These are phyloP conservation scores for Didymella pomorum DNA, from an alignment of 2,329 filamentous ascomycete genomes.

Conservation along the genomic window DNA sequence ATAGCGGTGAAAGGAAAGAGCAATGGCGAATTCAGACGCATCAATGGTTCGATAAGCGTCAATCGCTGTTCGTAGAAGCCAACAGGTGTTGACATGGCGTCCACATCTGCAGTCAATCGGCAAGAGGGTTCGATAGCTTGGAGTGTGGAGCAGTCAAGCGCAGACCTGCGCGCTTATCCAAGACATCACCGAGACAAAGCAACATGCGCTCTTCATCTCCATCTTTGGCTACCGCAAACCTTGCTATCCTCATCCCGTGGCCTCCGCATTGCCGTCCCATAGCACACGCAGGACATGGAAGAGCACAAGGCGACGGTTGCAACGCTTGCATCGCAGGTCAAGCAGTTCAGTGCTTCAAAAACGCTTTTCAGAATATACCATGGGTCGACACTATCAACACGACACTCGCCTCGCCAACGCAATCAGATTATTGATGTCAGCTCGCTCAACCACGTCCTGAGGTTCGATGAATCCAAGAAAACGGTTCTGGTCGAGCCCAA, in stretches of 20 bases:
- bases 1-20: neutral
- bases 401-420: slow-evolving; percentile 52
- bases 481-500: slow-evolving; percentile 70
- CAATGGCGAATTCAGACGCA: neutral
- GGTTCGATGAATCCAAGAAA: slow-evolving; percentile 52
- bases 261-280: neutral
- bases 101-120: slow-evolving; percentile 8
- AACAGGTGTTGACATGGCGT: slow-evolving; percentile 3
- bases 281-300: slow-evolving; percentile 32
- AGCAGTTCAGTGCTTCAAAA: slow-evolving; percentile 54
- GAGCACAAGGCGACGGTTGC: slow-evolving; percentile 37
- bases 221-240: slow-evolving; percentile 2
- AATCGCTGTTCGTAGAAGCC: no score
- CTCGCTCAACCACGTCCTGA: slow-evolving; percentile 57
- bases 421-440: slow-evolving; percentile 59
- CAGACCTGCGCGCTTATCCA: slow-evolving; percentile 29
- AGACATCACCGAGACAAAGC: slow-evolving; percentile 4
- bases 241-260: neutral
- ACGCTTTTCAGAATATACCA: slow-evolving; percentile 65
- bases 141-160: slow-evolving; percentile 26
- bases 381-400: slow-evolving; percentile 64
- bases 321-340: slow-evolving; percentile 47
- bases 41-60: neutral
- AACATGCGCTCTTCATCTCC: slow-evolving; percentile 15
- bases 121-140: slow-evolving; percentile 27